These are phyloP conservation scores for Phylloporus sp. DNA, from an alignment of 1,284 basidiomycete genomes.

Conservation along the genomic window DNA sequence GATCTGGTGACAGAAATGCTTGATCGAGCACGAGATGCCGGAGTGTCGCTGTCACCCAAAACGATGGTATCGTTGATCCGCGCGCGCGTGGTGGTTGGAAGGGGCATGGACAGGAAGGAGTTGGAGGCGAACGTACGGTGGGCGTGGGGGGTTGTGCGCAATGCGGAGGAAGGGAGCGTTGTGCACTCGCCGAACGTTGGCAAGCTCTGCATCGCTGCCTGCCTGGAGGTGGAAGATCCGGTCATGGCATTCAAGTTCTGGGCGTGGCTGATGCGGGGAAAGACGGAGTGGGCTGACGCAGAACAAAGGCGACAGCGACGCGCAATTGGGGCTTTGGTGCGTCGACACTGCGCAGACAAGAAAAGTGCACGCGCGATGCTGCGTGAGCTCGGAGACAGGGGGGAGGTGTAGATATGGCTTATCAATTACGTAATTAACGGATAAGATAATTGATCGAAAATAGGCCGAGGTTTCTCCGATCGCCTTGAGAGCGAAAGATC, in stretches of 20 bases:
- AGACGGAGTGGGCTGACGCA: slow-evolving; percentile 57
- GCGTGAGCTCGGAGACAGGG: slow-evolving; percentile 34
- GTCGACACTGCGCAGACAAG: slow-evolving; percentile 35
- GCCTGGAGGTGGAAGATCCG: slow-evolving; percentile 57
- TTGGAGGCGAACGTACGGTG: slow-evolving; percentile 47
- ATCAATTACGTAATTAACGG: slow-evolving; percentile 10
- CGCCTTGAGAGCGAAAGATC: not conserved
- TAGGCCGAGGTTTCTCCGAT: not conserved
- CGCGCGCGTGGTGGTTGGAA: slow-evolving; percentile 44
- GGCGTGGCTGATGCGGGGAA: slow-evolving; percentile 54
- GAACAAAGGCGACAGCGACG: slow-evolving; percentile 53
- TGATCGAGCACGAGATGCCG: slow-evolving; percentile 44
- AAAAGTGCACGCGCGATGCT: slow-evolving; percentile 46
- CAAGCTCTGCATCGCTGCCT: slow-evolving; percentile 57
- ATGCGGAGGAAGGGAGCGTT: slow-evolving; percentile 45
- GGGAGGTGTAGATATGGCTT: slow-evolving; percentile 14
- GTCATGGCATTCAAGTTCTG: slow-evolving; percentile 68
- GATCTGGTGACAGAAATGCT: slow-evolving; percentile 55
- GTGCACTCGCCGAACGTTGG: slow-evolving; percentile 56
- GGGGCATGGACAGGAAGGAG: slow-evolving; percentile 29
- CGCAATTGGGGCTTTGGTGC: slow-evolving; percentile 48
- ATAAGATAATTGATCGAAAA: not conserved
- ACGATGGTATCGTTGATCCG: slow-evolving; percentile 59
- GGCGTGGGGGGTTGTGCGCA: slow-evolving; percentile 53
- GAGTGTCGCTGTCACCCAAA: slow-evolving; percentile 52